Percentiles rank a stretch among this genome's conserved stretches.
Conservation (phyloP, 73 alveolate genomes). For the Stentor coeruleus region DNA sequence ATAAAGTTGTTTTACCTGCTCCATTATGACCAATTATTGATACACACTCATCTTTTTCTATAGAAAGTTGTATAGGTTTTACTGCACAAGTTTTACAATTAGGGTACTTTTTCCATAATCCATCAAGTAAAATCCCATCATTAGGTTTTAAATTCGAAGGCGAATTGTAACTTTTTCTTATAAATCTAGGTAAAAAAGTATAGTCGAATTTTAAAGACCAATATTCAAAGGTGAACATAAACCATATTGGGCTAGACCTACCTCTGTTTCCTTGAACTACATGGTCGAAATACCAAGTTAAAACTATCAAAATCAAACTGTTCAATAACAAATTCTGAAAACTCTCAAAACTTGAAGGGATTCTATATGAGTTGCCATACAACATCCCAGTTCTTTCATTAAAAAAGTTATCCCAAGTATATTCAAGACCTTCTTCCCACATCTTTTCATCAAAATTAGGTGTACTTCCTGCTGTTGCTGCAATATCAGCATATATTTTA, state of each 20-base stretch:
- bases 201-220: conserved; percentile 7
- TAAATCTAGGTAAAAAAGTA: conserved; percentile 29
- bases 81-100: conserved; percentile 41
- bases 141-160: conserved; percentile 17
- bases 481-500: conserved; percentile 8
- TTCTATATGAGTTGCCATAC: background rate
- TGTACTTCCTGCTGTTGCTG: conserved; percentile 3
- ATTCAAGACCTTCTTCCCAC: conserved; percentile 20
- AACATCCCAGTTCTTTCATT: background rate
- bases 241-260: conserved; percentile 32
- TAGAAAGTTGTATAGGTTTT: conserved; percentile 39
- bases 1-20: conserved; percentile 45
- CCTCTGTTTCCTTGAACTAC: conserved; percentile 47
- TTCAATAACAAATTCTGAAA: background rate
- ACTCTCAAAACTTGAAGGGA: background rate
- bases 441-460: background rate
- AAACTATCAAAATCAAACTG: background rate
- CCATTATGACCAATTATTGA: conserved; percentile 45
- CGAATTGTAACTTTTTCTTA: conserved; percentile 31
- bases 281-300: conserved; percentile 53
- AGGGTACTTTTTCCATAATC: conserved; percentile 41
- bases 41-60: conserved; percentile 53
- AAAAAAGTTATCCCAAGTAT: background rate
- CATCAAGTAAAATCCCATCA: conserved; percentile 43
- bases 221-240: conserved; percentile 36